phyloP scores from a whole-genome alignment of 768 basidiomycete species.

The Auricularia cornea region DNA sequence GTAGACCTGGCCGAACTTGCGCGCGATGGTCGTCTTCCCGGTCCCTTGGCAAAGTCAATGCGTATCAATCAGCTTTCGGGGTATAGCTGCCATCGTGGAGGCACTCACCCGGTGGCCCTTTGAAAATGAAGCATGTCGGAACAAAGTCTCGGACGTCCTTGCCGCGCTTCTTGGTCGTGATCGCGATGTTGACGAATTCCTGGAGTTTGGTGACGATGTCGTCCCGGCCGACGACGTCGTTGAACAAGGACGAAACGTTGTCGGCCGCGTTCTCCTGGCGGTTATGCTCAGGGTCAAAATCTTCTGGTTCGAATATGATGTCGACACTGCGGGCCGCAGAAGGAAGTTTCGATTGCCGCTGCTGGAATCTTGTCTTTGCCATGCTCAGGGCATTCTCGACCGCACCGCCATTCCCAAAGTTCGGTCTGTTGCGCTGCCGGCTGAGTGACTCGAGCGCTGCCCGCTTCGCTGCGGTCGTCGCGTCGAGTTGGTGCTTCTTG shows the following conservation, averaged over 20 bases:
- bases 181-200: constrained; percentile 45
- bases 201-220: constrained; percentile 41
- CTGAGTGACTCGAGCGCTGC: constrained; percentile 42
- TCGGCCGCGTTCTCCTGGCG: constrained; percentile 37
- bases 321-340: constrained; percentile 14
- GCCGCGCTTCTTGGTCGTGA: constrained; percentile 30
- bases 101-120: constrained; percentile 56
- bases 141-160: constrained; percentile 42
- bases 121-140: constrained; percentile 61
- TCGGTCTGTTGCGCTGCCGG: constrained; percentile 34
- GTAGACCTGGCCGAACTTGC: constrained; percentile 55
- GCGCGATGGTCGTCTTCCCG: constrained; percentile 54
- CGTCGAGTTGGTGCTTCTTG: constrained; percentile 45
- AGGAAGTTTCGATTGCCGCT: constrained; percentile 25
- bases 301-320: constrained; percentile 33
- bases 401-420: constrained; percentile 59
- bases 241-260: constrained; percentile 50
- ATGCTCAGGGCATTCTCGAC: constrained; percentile 50
- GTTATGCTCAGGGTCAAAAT: constrained; percentile 58
- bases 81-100: neutral
- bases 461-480: constrained; percentile 47
- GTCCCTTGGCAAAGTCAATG: constrained; percentile 35
- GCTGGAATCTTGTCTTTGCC: constrained; percentile 42
- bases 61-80: neutral
- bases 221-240: constrained; percentile 55